A percentile compares a stretch with the other conserved stretches of the same genome.
Evolutionary conservation across 768 basidiomycete species (phyloP).

Genomic region (Lanmaoa pseudosensibilis): DNA sequence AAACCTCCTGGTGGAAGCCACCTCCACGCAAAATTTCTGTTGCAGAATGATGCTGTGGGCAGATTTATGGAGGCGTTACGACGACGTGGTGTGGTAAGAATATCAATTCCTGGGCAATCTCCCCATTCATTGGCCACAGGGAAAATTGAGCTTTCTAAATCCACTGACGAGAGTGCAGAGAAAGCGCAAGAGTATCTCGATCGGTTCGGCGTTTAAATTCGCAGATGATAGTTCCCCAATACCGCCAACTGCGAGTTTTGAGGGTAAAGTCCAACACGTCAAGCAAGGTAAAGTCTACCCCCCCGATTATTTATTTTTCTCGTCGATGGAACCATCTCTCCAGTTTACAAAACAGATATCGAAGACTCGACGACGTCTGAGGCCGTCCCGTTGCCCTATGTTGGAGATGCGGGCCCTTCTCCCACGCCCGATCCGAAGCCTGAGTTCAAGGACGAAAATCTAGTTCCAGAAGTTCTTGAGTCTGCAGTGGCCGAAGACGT

Average conservation of each 20-base stretch:
- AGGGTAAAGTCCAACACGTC: slow-evolving; percentile 34
- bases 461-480: background rate
- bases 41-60: slow-evolving; percentile 34
- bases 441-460: background rate
- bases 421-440: background rate
- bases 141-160: slow-evolving; percentile 32
- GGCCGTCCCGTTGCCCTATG: background rate
- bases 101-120: background rate
- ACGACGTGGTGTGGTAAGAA: slow-evolving; percentile 48
- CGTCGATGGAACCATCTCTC: background rate
- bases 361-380: slow-evolving; percentile 16
- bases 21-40: slow-evolving; percentile 37
- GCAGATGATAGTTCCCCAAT: slow-evolving; percentile 21
- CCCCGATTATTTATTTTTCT: background rate
- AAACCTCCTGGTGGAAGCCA: slow-evolving; percentile 19
- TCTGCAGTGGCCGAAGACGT: background rate
- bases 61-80: slow-evolving; percentile 44
- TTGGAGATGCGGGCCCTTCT: background rate
- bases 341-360: slow-evolving; percentile 32
- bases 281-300: slow-evolving; percentile 22
- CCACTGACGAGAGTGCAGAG: slow-evolving; percentile 9
- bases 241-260: slow-evolving; percentile 29
- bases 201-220: slow-evolving; percentile 29
- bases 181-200: slow-evolving; percentile 25
- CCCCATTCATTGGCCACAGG: slow-evolving; percentile 20